Base-by-base conservation (phyloP, 441 rosid species). In the Pelargonium australe region DNA sequence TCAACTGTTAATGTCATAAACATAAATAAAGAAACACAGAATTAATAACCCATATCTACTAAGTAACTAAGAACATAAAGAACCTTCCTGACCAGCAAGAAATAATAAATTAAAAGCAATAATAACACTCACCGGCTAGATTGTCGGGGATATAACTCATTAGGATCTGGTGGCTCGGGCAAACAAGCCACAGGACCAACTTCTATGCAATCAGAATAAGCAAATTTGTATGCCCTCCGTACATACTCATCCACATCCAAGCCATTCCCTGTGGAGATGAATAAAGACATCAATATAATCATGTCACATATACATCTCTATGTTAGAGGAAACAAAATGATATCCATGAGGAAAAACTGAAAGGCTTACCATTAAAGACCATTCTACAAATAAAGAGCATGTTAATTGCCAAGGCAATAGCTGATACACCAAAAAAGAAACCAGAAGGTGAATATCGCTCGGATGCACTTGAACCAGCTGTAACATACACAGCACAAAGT, bases 201-300 rank as follows among this genome's bases (percentile, higher is more conserved):
- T 82, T 93, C 99, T 69, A 96, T 85, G 79, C 97, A 89, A 80
- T 96, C 99, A 68, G 96, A 87, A 79, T 96, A 93, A 57, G 99
- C 99, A 89, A 93, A 96, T 75, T 89, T 96, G 76, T 96, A 96
- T 55, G 99, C 97, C 79, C 84, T 87, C 70, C 98, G 86, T 37
- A 96, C 99, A 89, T 96, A 96, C 79, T 93, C 99, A 73, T 96
- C 98, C 75, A 96, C 96, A 82, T 96, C 96, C 77, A 96, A 81
- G 79, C 99, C 98, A 80, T 93, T 96, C 75, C 99, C 99, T 96
- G 85, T 57, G 70, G 69, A 47, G 11, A 70, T 69, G 65, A 68
- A 64, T 67, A 9, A 25, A 80, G 75, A 43, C 53, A 67, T 66
- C 25, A 65, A 62, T 64, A 60, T 68, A 63, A 71, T 64, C 68